Percentiles rank a stretch among this genome's conserved stretches.
Evolutionary conservation across 139 green algal species (phyloP).

Genomic region (Coelastrella sp.): DNA sequence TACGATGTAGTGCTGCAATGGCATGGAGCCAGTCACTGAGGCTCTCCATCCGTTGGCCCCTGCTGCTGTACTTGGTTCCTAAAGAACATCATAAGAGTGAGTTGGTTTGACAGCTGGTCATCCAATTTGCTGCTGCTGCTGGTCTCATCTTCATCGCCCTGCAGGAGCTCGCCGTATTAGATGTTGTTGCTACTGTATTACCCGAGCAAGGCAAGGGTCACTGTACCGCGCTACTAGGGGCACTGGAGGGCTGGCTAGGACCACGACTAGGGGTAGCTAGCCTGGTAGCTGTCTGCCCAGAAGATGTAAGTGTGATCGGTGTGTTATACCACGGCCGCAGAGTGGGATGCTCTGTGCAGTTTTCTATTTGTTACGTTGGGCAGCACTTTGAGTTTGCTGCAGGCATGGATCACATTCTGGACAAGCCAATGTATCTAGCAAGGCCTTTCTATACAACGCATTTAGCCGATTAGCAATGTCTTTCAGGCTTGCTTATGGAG

Average conservation of each 20-base stretch:
- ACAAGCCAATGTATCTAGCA: not conserved
- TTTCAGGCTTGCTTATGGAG: too few species aligned
- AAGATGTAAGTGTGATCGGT: not conserved
- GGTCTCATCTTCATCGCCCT: not conserved
- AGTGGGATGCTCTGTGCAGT: not conserved
- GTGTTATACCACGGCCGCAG: not conserved
- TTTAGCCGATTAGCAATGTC: not conserved
- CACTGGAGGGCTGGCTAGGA: constrained; percentile 43
- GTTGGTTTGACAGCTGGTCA: not conserved
- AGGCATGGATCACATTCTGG: not conserved
- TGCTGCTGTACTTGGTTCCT: too few species aligned
- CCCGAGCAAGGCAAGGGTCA: constrained; percentile 30
- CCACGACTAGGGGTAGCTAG: constrained; percentile 24
- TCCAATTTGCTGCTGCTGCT: constrained; percentile 3
- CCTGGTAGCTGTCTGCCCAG: constrained; percentile 36
- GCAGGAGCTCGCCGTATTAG: constrained; percentile 44
- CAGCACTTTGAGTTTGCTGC: not conserved
- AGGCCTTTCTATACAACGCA: not conserved
- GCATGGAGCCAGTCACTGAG: too few species aligned
- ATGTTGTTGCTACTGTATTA: constrained; percentile 25
- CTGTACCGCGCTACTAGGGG: constrained; percentile 26
- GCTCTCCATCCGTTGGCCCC: too few species aligned
- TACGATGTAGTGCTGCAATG: too few species aligned
- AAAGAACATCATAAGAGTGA: not conserved
- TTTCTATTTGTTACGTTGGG: not conserved